Percentiles rank a stretch among this genome's conserved stretches.
phyloP scores from a whole-genome alignment of 306 rosid species.

The Lotus japonicus region DNA sequence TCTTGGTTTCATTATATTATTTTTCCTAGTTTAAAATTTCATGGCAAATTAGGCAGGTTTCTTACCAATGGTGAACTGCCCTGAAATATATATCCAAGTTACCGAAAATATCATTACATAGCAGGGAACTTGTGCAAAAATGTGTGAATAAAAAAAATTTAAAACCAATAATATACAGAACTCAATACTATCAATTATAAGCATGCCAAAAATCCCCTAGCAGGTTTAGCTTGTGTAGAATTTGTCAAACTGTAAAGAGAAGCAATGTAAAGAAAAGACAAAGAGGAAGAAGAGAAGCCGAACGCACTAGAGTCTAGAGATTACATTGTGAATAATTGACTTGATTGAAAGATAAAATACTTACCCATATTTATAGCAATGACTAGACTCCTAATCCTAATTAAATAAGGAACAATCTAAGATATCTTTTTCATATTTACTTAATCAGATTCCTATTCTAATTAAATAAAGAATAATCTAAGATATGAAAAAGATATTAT shows the following conservation, averaged over 20 bases:
- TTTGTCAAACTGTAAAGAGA: background rate
- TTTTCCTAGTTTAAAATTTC: background rate
- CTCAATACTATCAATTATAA: background rate
- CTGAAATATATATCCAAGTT: background rate
- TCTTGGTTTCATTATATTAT: background rate
- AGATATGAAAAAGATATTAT: no score
- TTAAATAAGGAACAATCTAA: no score
- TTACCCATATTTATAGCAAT: no score
- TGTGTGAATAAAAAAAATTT: background rate
- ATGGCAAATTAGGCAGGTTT: background rate
- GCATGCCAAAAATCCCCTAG: background rate
- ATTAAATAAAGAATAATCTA: no score
- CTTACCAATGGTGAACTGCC: background rate
- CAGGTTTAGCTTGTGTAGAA: background rate
- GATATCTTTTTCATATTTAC: no score
- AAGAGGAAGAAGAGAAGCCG: no score
- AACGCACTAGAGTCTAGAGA: no score
- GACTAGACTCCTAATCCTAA: no score
- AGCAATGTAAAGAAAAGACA: no score
- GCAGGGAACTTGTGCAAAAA: background rate
- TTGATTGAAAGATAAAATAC: no score
- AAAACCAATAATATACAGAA: conserved; percentile 6
- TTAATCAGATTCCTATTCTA: no score
- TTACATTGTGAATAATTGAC: no score
- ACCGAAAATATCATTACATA: background rate